phyloP scores from a whole-genome alignment of 768 basidiomycete species.

The Boletus barrowsii region DNA sequence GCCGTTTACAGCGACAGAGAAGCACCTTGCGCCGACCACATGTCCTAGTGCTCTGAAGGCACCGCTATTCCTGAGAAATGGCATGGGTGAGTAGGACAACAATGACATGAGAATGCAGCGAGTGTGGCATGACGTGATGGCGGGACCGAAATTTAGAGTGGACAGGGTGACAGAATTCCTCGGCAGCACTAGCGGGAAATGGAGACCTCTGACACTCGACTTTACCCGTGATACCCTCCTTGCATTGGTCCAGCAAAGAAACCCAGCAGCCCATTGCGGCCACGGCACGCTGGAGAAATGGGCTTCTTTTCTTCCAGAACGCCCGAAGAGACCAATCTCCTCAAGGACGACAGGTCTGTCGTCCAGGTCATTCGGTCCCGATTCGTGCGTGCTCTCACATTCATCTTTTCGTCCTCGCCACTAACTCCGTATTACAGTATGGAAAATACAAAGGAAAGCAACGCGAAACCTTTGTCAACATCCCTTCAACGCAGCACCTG shows the following conservation, averaged over 20 bases:
- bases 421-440: constrained; percentile 37
- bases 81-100: constrained; percentile 8
- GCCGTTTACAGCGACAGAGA: constrained; percentile 13
- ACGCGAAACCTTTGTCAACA: constrained; percentile 39
- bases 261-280: background rate
- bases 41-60: background rate
- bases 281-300: constrained; percentile 14
- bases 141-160: constrained; percentile 14
- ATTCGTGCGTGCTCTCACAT: constrained; percentile 44
- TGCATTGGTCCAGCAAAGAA: constrained; percentile 2
- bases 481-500: constrained; percentile 32
- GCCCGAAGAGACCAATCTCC: constrained; percentile 12
- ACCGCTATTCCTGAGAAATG: background rate
- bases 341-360: constrained; percentile 44
- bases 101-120: background rate
- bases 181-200: constrained; percentile 9
- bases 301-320: constrained; percentile 33
- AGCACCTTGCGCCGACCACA: background rate
- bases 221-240: constrained; percentile 7
- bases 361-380: constrained; percentile 58
- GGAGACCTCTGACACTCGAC: constrained; percentile 21
- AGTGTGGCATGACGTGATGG: too few species aligned
- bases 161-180: constrained; percentile 24
- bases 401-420: constrained; percentile 9
- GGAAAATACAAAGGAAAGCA: constrained; percentile 59